Conservation (phyloP, 345 rosid species). For the Ricinus communis region DNA sequence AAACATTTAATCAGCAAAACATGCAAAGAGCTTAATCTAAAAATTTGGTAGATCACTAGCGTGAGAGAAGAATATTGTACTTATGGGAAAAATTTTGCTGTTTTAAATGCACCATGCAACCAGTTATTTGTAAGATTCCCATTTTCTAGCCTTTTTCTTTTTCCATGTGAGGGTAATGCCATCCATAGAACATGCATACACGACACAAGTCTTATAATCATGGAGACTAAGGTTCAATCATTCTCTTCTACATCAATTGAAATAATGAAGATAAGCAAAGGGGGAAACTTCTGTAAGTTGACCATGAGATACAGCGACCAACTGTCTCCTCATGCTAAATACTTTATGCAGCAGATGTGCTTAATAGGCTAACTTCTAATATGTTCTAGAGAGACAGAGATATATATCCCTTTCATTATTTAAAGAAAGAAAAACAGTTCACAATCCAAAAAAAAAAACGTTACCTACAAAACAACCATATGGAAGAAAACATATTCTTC, state of each 20-base stretch:
- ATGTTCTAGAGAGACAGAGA: background rate
- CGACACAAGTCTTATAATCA: background rate
- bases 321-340: background rate
- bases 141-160: background rate
- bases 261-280: background rate
- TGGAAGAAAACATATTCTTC: background rate
- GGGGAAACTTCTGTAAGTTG: background rate
- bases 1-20: slow-evolving; percentile 10
- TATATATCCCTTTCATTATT: too few relatives aligned
- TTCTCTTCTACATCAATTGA: too few relatives aligned
- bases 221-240: background rate
- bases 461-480: background rate
- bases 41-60: background rate
- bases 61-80: background rate
- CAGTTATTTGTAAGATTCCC: background rate
- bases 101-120: background rate
- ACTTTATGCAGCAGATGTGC: background rate
- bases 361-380: background rate
- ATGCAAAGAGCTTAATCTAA: background rate
- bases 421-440: too few relatives aligned
- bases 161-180: background rate
- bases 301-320: too few relatives aligned
- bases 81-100: background rate
- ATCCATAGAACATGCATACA: background rate
- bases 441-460: too few relatives aligned